Evolutionary conservation across 805 yeast genomes (phyloP), one percentile per base, ranked within the genome.

Genomic region (Pichia gijzeniarum): DNA sequence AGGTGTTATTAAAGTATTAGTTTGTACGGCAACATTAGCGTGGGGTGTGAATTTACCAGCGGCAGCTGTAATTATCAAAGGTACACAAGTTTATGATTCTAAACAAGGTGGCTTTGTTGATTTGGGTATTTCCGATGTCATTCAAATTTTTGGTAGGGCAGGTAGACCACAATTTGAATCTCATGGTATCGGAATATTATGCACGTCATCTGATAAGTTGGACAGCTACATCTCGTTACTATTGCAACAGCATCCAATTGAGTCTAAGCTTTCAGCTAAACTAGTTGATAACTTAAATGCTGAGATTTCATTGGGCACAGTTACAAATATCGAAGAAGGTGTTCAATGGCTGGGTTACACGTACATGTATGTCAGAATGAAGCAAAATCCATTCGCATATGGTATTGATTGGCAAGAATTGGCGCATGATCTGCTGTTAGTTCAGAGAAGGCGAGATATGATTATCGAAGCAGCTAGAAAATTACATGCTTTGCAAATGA

Each of bases 21-120:
- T 95, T 57, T 89, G 96, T 73, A 93, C 99, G 2, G 95, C 99
- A 0, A 93, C 99, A 0, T 75, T 93, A 48, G 99, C 99, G 0
- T 93, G 99, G 99, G 99, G 99, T 76, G 98, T 93, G 17, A 93
- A 93, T 60, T 70, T 93, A 48, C 99, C 99, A 2, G 99, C 99
- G 6, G 97, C 96, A 1, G 96, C 89, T 35, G 99, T 93, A 18
- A 86, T 93, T 51, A 80, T 93, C 28, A 93, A 93, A 58, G 99
- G 99, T 0, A 93, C 99, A 0, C 96, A 91, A 59, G 89, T 93
- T 0, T 93, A 93, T 60, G 95, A 93, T 60, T 75, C 98, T 0
- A 87, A 90, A 60, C 84, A 83, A 43, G 99, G 99, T 73, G 99
- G 99, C 0, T 87, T 81, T 58, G 78, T 83, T 2, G 99, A 93